phyloP scores from a whole-genome alignment of 768 basidiomycete species.

The Exidia glandulosa region DNA sequence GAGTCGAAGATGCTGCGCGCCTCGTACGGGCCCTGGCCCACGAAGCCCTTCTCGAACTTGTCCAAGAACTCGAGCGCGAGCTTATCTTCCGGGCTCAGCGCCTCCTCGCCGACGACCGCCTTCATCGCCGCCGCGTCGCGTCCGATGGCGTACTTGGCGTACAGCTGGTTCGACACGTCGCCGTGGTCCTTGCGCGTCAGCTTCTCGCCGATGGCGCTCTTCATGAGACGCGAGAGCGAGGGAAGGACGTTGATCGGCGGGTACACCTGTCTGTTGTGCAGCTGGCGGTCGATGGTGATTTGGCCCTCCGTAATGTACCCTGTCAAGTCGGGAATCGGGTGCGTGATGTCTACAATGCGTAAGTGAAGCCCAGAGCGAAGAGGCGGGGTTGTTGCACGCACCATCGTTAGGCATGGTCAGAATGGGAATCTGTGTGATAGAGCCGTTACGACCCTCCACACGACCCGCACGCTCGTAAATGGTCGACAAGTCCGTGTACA shows the following conservation, averaged over 20 bases:
- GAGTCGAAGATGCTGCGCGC: slow-evolving; percentile 95
- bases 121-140: slow-evolving; percentile 98
- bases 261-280: slow-evolving; percentile 95
- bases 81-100: slow-evolving; percentile 89
- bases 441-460: slow-evolving; percentile 94
- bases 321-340: slow-evolving; percentile 98
- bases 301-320: slow-evolving; percentile 99
- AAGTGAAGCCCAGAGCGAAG: background rate
- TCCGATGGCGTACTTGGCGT: slow-evolving; percentile 97
- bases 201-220: slow-evolving; percentile 97
- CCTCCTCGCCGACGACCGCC: slow-evolving; percentile 98
- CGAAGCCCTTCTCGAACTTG: slow-evolving; percentile 95
- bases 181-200: slow-evolving; percentile 97
- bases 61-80: slow-evolving; percentile 94
- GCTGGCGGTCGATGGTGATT: slow-evolving; percentile 94
- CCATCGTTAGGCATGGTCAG: slow-evolving; percentile 99
- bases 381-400: slow-evolving; percentile 25
- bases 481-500: slow-evolving; percentile 99
- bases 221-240: slow-evolving; percentile 98
- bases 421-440: slow-evolving; percentile 99
- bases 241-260: slow-evolving; percentile 99
- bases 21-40: slow-evolving; percentile 95
- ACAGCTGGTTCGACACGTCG: slow-evolving; percentile 99
- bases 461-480: slow-evolving; percentile 99
- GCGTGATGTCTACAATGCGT: slow-evolving; percentile 78